phyloP scores from a whole-genome alignment of 176 grass and related monocot species.

The Musa troglodytarum region DNA sequence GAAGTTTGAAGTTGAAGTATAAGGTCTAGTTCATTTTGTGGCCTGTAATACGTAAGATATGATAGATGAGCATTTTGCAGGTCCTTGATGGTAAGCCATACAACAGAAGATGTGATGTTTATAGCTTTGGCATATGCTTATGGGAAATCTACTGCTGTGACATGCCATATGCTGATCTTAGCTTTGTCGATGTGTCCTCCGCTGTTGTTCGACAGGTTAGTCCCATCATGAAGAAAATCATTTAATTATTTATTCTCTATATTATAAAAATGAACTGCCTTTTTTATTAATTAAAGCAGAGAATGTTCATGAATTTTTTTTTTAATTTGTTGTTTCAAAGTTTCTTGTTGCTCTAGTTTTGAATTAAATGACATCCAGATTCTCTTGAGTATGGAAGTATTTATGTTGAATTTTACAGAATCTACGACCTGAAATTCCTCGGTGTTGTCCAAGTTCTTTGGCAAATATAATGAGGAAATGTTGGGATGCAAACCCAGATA shows the following conservation, averaged over 20 bases:
- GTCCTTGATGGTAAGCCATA: constrained; percentile 67
- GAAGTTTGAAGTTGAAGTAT: background rate
- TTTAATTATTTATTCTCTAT: too few species aligned
- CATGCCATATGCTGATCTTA: constrained; percentile 67
- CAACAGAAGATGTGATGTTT: constrained; percentile 82
- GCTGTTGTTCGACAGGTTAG: constrained; percentile 66
- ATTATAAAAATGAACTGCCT: too few species aligned
- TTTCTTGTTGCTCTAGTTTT: background rate
- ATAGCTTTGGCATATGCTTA: constrained; percentile 73
- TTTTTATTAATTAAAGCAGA: too few species aligned
- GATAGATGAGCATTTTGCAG: constrained; percentile 2
- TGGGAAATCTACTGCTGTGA: constrained; percentile 95
- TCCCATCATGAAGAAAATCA: too few species aligned
- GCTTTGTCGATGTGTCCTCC: constrained; percentile 54
- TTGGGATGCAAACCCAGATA: constrained; percentile 67
- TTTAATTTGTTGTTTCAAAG: background rate
- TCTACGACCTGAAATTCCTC: constrained; percentile 68
- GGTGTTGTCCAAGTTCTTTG: constrained; percentile 51
- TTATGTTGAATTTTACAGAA: constrained; percentile 18
- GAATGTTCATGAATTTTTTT: too few species aligned
- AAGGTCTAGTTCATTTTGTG: background rate
- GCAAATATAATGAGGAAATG: constrained; percentile 63
- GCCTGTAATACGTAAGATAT: background rate
- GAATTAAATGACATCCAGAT: background rate
- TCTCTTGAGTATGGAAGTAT: background rate